These are phyloP conservation scores for Lactarius vividus DNA, from an alignment of 768 basidiomycete genomes.

Conservation along the genomic window DNA sequence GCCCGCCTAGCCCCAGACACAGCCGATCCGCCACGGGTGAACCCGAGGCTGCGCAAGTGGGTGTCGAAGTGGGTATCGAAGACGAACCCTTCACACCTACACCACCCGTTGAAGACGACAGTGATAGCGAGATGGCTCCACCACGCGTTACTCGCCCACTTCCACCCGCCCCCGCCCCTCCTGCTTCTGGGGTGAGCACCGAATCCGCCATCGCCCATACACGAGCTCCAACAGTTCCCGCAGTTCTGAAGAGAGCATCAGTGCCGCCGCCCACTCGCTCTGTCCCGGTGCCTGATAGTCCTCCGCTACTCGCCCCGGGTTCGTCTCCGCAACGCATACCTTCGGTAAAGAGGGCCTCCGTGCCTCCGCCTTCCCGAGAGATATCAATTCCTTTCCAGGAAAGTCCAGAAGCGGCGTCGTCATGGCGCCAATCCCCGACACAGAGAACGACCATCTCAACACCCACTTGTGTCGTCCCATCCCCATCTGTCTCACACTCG, in stretches of 20 bases:
- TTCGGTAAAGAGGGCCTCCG: conserved; percentile 15
- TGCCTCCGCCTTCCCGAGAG: conserved; percentile 18
- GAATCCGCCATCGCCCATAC: neutral
- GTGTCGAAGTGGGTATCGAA: neutral
- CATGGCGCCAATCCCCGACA: conserved; percentile 12
- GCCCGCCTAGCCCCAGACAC: conserved; percentile 5
- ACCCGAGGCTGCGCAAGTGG: neutral
- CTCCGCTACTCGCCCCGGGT: neutral
- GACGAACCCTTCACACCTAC: conserved; percentile 4
- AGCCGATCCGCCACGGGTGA: conserved; percentile 8
- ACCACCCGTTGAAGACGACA: conserved; percentile 25
- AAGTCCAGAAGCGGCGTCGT: conserved; percentile 1
- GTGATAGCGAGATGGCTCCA: conserved; percentile 33
- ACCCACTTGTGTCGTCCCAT: conserved; percentile 16
- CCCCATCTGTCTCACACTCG: conserved; percentile 8
- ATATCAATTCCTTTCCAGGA: conserved; percentile 11
- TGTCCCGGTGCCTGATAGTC: conserved; percentile 13
- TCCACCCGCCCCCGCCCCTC: conserved; percentile 36
- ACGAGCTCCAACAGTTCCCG: conserved; percentile 5
- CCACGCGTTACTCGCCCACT: conserved; percentile 35
- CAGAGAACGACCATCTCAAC: conserved; percentile 23
- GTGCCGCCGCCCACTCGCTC: conserved; percentile 23
- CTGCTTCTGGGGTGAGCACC: conserved; percentile 29
- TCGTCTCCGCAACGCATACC: conserved; percentile 11
- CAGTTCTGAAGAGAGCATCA: conserved; percentile 22